A percentile compares a stretch with the other conserved stretches of the same genome.
phyloP scores from a whole-genome alignment of 805 yeast genomes.

The Sugiyamaella boreocaroliniensis region DNA sequence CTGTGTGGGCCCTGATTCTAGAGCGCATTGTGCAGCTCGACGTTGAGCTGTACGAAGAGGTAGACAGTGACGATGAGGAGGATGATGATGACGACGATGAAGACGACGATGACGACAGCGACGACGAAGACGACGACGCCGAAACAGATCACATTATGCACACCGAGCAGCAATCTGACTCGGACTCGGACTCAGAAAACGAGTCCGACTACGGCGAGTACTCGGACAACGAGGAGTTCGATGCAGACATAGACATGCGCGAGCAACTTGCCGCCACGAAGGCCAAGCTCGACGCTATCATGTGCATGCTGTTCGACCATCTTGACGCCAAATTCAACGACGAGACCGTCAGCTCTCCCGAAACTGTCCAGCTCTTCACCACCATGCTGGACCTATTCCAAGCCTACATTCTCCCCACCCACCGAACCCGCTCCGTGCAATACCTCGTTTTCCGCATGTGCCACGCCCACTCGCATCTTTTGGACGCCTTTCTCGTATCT shows the following conservation, averaged over 20 bases:
- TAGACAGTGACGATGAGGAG: constrained; percentile 78
- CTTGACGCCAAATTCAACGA: constrained; percentile 45
- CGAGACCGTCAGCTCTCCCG: constrained; percentile 50
- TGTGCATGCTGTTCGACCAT: constrained; percentile 49
- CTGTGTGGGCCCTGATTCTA: constrained; percentile 71
- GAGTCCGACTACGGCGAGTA: constrained; percentile 26
- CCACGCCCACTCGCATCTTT: constrained; percentile 72
- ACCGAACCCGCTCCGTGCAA: constrained; percentile 82
- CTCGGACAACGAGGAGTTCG: constrained; percentile 29
- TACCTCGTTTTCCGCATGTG: constrained; percentile 74
- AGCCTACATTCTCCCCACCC: constrained; percentile 82
- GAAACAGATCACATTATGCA: constrained; percentile 9
- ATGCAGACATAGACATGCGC: constrained; percentile 16
- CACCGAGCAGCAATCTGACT: neutral
- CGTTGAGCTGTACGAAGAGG: constrained; percentile 82
- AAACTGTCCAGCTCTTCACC: constrained; percentile 62
- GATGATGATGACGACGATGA: constrained; percentile 51
- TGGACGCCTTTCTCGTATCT: constrained; percentile 77
- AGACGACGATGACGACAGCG: constrained; percentile 31
- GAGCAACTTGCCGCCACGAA: constrained; percentile 37
- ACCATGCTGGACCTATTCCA: constrained; percentile 71
- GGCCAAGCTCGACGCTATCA: constrained; percentile 63
- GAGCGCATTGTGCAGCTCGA: constrained; percentile 81
- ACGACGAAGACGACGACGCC: constrained; percentile 23
- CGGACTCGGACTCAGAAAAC: constrained; percentile 27